phyloP scores from a whole-genome alignment of 2,329 filamentous ascomycete species.

The Aspergillus japonicus region DNA sequence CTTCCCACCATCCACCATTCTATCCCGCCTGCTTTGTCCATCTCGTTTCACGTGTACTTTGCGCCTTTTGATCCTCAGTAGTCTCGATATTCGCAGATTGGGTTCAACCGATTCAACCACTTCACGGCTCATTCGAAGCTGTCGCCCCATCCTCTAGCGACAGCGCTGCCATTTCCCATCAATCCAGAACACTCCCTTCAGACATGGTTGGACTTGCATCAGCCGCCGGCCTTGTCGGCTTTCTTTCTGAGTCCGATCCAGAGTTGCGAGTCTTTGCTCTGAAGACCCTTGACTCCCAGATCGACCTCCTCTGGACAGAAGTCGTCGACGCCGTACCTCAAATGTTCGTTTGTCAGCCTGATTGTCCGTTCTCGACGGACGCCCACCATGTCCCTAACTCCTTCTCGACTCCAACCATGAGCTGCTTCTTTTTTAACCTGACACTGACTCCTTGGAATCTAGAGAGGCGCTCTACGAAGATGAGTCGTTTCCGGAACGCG shows the following conservation, averaged over 20 bases:
- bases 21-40: slow-evolving; percentile 24
- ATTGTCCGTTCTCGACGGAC: neutral
- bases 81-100: slow-evolving; percentile 13
- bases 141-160: slow-evolving; percentile 33
- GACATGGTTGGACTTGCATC: slow-evolving; percentile 91
- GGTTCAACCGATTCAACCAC: slow-evolving; percentile 20
- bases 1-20: slow-evolving; percentile 21
- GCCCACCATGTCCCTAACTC: neutral
- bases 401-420: neutral
- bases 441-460: slow-evolving; percentile 21
- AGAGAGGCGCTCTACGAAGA: slow-evolving; percentile 98
- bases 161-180: slow-evolving; percentile 17
- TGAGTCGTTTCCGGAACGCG: slow-evolving; percentile 87
- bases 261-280: slow-evolving; percentile 94
- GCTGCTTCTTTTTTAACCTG: neutral
- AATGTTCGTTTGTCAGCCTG: slow-evolving; percentile 64
- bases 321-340: slow-evolving; percentile 88
- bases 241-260: slow-evolving; percentile 89
- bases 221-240: slow-evolving; percentile 90
- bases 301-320: slow-evolving; percentile 96
- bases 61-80: slow-evolving; percentile 19
- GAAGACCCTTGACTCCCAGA: slow-evolving; percentile 91
- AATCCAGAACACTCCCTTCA: slow-evolving; percentile 17
- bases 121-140: slow-evolving; percentile 31
- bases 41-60: slow-evolving; percentile 21